Evolutionary conservation across 2,329 filamentous ascomycete species (phyloP).

Genomic region (Monilinia polystroma): DNA sequence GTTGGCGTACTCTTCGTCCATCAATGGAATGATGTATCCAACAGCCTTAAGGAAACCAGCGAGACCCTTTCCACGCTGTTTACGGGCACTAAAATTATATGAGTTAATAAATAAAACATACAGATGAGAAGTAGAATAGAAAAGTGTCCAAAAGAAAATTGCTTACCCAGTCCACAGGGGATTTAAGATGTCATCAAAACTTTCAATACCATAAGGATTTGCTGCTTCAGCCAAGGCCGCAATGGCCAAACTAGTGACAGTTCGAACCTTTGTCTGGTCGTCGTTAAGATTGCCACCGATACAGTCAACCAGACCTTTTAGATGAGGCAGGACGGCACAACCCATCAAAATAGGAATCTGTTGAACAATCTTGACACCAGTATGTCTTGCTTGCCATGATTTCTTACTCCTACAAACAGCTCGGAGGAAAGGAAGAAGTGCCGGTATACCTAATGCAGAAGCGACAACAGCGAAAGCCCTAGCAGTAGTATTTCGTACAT

Average conservation of each 20-base stretch:
- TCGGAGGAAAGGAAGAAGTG: constrained; percentile 88
- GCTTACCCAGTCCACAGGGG: constrained; percentile 86
- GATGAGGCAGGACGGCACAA: constrained; percentile 89
- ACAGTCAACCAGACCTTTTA: constrained; percentile 94
- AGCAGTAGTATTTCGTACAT: constrained; percentile 96
- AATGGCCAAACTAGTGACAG: constrained; percentile 91
- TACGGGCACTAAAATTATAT: constrained; percentile 49
- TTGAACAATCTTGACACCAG: constrained; percentile 98
- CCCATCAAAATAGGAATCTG: constrained; percentile 99
- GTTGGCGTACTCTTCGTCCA: constrained; percentile 99
- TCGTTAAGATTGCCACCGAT: constrained; percentile 95
- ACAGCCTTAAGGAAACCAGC: constrained; percentile 97
- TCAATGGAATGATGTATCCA: constrained; percentile 95
- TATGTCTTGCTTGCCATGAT: constrained; percentile 97
- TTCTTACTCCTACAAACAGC: constrained; percentile 98
- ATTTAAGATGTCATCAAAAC: constrained; percentile 96
- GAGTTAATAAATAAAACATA: not conserved
- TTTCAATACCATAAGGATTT: constrained; percentile 98
- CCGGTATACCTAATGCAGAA: constrained; percentile 91
- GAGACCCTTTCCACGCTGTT: constrained; percentile 93
- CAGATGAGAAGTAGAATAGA: not conserved
- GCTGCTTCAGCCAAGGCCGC: constrained; percentile 93
- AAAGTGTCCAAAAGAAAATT: not conserved
- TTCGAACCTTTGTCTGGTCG: constrained; percentile 96
- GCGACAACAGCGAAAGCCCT: constrained; percentile 96